These are phyloP conservation scores for Grosmannia clavigera DNA, from an alignment of 2,329 filamentous ascomycete genomes.

Conservation along the genomic window DNA sequence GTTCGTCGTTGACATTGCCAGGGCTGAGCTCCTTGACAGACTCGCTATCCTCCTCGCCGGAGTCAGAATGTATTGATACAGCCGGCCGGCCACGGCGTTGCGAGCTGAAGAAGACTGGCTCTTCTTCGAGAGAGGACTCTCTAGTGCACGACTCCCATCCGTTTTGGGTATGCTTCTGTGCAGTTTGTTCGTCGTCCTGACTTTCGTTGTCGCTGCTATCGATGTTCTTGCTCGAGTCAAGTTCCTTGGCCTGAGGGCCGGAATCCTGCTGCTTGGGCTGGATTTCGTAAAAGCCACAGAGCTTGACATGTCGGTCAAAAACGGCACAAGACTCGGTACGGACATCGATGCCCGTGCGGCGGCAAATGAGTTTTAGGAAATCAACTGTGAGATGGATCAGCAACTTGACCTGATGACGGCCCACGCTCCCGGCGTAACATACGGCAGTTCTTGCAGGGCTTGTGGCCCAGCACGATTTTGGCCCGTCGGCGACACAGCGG, in stretches of 20 bases:
- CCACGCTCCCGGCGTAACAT: neutral
- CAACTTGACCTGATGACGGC: too few relatives aligned
- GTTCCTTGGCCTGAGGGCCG: neutral
- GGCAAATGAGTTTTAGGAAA: slow-evolving; percentile 2
- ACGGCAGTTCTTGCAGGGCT: slow-evolving; percentile 11
- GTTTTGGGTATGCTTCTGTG: neutral
- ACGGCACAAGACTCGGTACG: neutral
- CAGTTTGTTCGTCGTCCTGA: neutral
- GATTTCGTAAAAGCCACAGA: neutral
- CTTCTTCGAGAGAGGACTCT: neutral
- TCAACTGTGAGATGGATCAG: slow-evolving; percentile 1
- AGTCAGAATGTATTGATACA: neutral
- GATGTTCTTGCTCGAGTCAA: neutral
- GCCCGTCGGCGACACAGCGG: slow-evolving; percentile 1
- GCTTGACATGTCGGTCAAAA: neutral
- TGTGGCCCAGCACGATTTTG: slow-evolving; percentile 8
- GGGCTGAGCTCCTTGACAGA: neutral
- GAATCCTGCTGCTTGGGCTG: neutral
- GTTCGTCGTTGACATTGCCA: neutral
- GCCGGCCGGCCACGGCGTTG: neutral
- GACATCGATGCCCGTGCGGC: slow-evolving; percentile 1
- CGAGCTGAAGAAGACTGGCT: neutral
- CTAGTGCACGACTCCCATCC: neutral
- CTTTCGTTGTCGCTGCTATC: neutral
- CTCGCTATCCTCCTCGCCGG: neutral